phyloP scores from a whole-genome alignment of 2,329 filamentous ascomycete species.

The Bimuria novae-zelandiae region DNA sequence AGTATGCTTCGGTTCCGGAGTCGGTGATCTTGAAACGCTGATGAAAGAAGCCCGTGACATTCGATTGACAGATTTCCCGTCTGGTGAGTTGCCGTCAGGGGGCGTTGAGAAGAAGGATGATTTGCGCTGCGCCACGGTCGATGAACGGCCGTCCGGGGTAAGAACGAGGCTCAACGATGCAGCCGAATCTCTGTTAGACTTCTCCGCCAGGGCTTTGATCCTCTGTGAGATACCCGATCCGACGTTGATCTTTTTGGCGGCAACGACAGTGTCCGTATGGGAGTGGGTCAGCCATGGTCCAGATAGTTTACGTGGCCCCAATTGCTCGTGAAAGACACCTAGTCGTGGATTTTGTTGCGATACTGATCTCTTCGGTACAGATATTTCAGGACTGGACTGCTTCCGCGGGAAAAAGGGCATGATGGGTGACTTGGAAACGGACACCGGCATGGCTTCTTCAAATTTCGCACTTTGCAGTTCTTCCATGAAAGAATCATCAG shows the following conservation, averaged over 20 bases:
- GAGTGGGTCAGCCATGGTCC: constrained; percentile 37
- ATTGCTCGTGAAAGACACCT: constrained; percentile 34
- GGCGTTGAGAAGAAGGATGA: constrained; percentile 45
- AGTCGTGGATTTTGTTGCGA: constrained; percentile 43
- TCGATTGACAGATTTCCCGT: constrained; percentile 31
- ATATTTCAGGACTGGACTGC: constrained; percentile 25
- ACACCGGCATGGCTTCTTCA: constrained; percentile 80
- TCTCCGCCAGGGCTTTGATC: constrained; percentile 89
- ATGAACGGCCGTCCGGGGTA: constrained; percentile 33
- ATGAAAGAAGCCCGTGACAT: constrained; percentile 36
- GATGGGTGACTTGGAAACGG: constrained; percentile 76
- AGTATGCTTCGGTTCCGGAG: constrained; percentile 30
- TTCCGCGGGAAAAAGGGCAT: constrained; percentile 62
- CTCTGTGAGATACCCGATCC: constrained; percentile 91
- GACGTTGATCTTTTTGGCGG: constrained; percentile 77
- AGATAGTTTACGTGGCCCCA: constrained; percentile 32
- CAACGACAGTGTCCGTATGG: constrained; percentile 29
- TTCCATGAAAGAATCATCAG: constrained; percentile 84
- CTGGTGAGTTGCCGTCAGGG: constrained; percentile 36
- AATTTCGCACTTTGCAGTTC: constrained; percentile 82
- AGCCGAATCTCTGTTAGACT: constrained; percentile 58
- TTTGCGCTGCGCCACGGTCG: constrained; percentile 44
- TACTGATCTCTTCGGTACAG: constrained; percentile 35
- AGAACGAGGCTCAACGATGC: constrained; percentile 28
- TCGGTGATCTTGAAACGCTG: constrained; percentile 31